Base-by-base conservation (phyloP, 306 rosid species). In the Ormosia emarginata region DNA sequence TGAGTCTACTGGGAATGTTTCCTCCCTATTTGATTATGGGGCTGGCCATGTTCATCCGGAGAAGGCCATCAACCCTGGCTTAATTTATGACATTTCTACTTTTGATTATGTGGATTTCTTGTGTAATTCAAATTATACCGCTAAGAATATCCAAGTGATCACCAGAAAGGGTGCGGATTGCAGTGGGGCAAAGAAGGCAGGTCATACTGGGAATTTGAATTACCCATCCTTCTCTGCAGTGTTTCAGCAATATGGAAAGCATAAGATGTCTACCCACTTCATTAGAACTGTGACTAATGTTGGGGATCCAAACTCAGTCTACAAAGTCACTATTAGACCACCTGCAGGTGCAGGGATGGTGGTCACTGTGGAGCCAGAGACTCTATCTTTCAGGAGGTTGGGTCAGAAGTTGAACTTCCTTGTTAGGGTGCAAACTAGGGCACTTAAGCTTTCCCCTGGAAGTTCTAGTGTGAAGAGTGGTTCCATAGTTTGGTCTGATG, bases 271-370 rank as follows among this genome's bases (percentile, higher is more conserved):
- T 9, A 91, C 97, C 3, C 98, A 94, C 76, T 94, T 94, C 75
- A 94, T 94, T 39, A 83, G 98, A 67, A 90, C 89, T 2, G 98
- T 91, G 66, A 92, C 97, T 34, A 94, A 94, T 77, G 98, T 94
- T 2, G 98, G 98, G 3, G 92, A 89, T 52, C 82, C 94, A 0
- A 90, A 90, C 39, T 94, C 97, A 0, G 94, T 85, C 8, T 94
- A 94, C 71, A 84, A 79, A 11, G 97, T 91, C 37, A 81, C 77
- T 3, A 17, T 90, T 9, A 86, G 72, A 50, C 96, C 98, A 7
- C 93, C 92, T 44, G 98, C 97, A 24, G 24, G 24, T 0, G 58
- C 63, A 0, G 96, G 96, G 40, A 85, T 70, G 74, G 65, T 71
- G 6, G 94, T 91, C 63, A 90, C 97, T 1, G 97, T 94, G 43